These are phyloP conservation scores for Neurospora terricola DNA, from an alignment of 495 filamentous ascomycete genomes.

Conservation along the genomic window DNA sequence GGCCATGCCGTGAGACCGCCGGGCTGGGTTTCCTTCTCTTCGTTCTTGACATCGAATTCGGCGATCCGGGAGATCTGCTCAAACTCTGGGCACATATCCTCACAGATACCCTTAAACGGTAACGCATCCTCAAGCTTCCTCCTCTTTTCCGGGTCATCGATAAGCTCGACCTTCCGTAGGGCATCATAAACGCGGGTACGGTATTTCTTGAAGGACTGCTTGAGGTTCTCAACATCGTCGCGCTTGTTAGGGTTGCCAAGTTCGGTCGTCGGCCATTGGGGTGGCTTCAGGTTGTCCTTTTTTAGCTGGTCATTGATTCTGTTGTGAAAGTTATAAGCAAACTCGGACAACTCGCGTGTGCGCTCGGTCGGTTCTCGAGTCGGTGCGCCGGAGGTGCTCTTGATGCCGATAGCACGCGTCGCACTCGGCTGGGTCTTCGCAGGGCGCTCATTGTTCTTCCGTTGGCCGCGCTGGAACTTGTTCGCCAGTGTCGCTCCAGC, in stretches of 20 bases:
- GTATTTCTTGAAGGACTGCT: conserved; percentile 48
- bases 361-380: conserved; percentile 12
- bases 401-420: neutral
- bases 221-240: conserved; percentile 32
- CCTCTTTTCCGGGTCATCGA: conserved; percentile 83
- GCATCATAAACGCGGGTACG: conserved; percentile 56
- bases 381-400: neutral
- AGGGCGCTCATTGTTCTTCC: conserved; percentile 5
- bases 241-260: conserved; percentile 31
- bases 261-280: conserved; percentile 29
- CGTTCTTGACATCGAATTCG: conserved; percentile 43
- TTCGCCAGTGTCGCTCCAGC: neutral
- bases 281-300: conserved; percentile 34
- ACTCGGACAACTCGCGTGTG: conserved; percentile 20
- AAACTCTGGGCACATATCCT: conserved; percentile 89
- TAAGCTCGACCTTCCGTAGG: conserved; percentile 62
- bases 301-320: conserved; percentile 31
- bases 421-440: neutral
- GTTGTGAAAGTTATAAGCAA: conserved; percentile 28
- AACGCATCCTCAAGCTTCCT: conserved; percentile 75
- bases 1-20: conserved; percentile 29
- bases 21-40: conserved; percentile 36
- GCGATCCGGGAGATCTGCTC: conserved; percentile 75
- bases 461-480: conserved; percentile 5
- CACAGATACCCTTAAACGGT: conserved; percentile 77